Percentiles rank a stretch among this genome's conserved stretches.
Evolutionary conservation across 2,329 filamentous ascomycete genomes (phyloP).

Genomic region (Phoma sp.): DNA sequence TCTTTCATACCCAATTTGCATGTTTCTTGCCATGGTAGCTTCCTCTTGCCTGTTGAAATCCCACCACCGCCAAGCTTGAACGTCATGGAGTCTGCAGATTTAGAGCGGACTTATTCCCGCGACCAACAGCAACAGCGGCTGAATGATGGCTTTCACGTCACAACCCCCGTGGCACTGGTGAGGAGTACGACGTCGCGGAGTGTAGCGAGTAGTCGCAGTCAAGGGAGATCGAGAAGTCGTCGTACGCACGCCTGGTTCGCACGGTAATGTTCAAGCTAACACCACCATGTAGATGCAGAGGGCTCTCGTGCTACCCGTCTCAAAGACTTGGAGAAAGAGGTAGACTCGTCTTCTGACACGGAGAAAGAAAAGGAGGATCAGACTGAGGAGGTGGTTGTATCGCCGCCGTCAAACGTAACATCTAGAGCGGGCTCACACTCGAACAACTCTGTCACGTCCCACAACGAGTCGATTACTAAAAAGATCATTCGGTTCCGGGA

Average conservation of each 20-base stretch:
- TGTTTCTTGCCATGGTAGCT: slow-evolving; percentile 5
- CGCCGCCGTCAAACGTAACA: slow-evolving; percentile 13
- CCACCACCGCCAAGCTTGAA: slow-evolving; percentile 13
- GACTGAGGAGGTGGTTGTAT: slow-evolving; percentile 29
- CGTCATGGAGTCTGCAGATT: slow-evolving; percentile 33
- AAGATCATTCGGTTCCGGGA: slow-evolving; percentile 49
- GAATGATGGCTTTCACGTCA: slow-evolving; percentile 30
- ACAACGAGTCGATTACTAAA: slow-evolving; percentile 13
- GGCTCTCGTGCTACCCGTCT: slow-evolving; percentile 24
- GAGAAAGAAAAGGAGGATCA: slow-evolving; percentile 35
- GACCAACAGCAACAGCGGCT: slow-evolving; percentile 43
- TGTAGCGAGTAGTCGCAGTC: slow-evolving; percentile 15
- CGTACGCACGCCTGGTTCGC: slow-evolving; percentile 11
- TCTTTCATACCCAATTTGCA: background rate
- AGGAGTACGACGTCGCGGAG: slow-evolving; percentile 35
- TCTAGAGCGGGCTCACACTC: slow-evolving; percentile 22
- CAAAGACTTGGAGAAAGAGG: slow-evolving; percentile 30
- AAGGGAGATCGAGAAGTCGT: slow-evolving; percentile 20
- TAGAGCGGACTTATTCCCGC: slow-evolving; percentile 45
- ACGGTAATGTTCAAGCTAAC: slow-evolving; percentile 8
- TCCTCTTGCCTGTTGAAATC: background rate
- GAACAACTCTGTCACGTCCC: slow-evolving; percentile 3
- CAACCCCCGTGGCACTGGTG: slow-evolving; percentile 38
- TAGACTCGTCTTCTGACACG: slow-evolving; percentile 28
- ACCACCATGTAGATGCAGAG: slow-evolving; percentile 19